Evolutionary conservation across 1,284 basidiomycete genomes (phyloP), one percentile per base, ranked within the genome.

Genomic region (Trametes versicolor): DNA sequence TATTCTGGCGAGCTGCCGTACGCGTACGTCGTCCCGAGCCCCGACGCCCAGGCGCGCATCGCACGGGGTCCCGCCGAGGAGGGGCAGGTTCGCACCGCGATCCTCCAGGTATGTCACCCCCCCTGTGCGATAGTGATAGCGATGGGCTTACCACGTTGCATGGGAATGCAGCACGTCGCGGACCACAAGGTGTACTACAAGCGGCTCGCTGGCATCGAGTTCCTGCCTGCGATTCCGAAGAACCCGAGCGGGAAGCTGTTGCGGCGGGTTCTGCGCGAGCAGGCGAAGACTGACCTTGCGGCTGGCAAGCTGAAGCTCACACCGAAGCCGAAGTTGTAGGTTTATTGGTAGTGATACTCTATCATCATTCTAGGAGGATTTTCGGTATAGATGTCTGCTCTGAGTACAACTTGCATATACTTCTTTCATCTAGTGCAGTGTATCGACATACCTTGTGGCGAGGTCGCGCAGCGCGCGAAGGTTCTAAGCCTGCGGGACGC

Each of bases 1-100:
- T 92, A 89, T 69, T 90, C 86, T 54, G 94, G 94, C 41, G 94
- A 96, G 73, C 72, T 93, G 4, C 93, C 94, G 0, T 75, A 91
- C 51, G 92, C 91, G 0, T 94, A 87, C 71, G 80, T 94, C n/a
- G 87, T 89, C 1, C 81, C 87, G 10, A 81, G 80, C 58, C 74
- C 80, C 2, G 75, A 78, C 6, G 83, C 85, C 0, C 74, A 75
- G 21, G 64, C 63, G 48, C 63, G 67, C n/a, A 62, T 71, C 45
- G 57, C 58, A 50, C 25, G 34, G 48, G 61, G 62, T 19, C 53
- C 60, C 21, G 48, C 43, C 19, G 65, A 39, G 50, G 69, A 64
- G 21, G 60, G 52, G 12, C 49, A 39, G 36, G 61, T 70, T 48
- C 55, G 66, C 37, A 63, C 47, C n/a, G 65, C 64, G 58, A 64